Percentiles rank a stretch among this genome's conserved stretches.
Evolutionary conservation across 2,329 filamentous ascomycete genomes (phyloP).

Genomic region (Calonectria honghensis): DNA sequence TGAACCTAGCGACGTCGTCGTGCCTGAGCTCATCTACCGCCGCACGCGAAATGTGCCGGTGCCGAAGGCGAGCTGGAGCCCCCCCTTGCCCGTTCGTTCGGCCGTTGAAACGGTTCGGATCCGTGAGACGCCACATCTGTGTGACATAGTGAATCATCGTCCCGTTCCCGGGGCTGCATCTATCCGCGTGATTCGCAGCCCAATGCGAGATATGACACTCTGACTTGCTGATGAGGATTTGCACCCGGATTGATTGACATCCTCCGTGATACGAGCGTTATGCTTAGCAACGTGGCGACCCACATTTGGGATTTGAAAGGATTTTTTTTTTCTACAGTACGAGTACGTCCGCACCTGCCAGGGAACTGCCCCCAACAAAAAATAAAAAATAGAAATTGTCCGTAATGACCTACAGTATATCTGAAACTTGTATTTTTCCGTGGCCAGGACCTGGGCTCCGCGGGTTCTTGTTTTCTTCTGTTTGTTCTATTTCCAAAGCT

Average conservation of each 20-base stretch:
- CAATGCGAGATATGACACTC: no score
- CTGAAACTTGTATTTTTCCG: conserved; percentile 12
- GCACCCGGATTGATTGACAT: background rate
- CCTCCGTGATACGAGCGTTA: conserved; percentile 7
- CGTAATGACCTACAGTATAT: conserved; percentile 3
- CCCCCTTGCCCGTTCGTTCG: conserved; percentile 11
- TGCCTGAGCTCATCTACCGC: conserved; percentile 24
- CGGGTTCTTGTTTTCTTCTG: conserved; percentile 4
- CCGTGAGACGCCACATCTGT: conserved; percentile 21
- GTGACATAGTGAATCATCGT: conserved; percentile 12
- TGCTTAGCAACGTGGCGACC: background rate
- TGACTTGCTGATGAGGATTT: background rate
- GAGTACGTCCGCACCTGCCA: background rate
- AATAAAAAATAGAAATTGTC: background rate
- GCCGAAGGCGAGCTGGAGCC: background rate
- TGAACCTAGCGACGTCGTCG: background rate
- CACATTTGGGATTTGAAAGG: conserved; percentile 25
- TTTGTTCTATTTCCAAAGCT: conserved; percentile 12
- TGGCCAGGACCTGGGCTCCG: background rate
- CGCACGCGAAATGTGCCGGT: conserved; percentile 14
- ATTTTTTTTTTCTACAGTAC: background rate
- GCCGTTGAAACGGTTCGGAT: conserved; percentile 16
- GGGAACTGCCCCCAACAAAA: conserved; percentile 6
- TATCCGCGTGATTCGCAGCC: background rate
- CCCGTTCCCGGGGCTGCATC: conserved; percentile 8